Evolutionary conservation across 371 early-diverging fungal species (phyloP), one percentile per base, ranked within the genome.

Genomic region (Mucor piriformis): DNA sequence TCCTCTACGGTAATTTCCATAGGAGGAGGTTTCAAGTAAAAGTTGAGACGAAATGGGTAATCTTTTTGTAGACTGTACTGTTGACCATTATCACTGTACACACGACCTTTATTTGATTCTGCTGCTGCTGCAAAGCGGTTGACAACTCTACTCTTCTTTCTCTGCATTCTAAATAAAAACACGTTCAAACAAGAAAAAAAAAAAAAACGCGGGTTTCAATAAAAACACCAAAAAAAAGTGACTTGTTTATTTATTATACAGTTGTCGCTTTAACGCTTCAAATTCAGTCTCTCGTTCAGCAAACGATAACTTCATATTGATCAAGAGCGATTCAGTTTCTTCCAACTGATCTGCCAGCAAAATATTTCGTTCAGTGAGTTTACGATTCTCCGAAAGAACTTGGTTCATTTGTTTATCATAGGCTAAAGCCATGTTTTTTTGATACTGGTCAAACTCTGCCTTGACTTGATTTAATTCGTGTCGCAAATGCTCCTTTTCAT

Each of bases 1-100:
- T 97, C 94, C 51, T 89, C 90, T 59, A 96, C 86, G 52, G 88
- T 92, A 64, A 97, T 85, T 59, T 95, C 91, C 29, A 81, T 81
- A 49, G 79, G 75, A 18, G 92, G 90, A 12, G 95, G 90, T 3
- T 81, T 73, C 10, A 62, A 44, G 77, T 96, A 98, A 63, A 93
- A 86, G 68, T 91, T 90, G 54, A 97, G 88, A 13, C 90, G 81
- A 57, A 72, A 67, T 10, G 94, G 93, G 72, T 92, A 95, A 48
- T 70, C 67, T 16, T 54, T 37, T 37, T 63, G 55, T 13, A 72
- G 33, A 4, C 43, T 40, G 25, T 46, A 50, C 15, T 66, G 25
- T 24, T 16, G 11, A 3, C 59, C 68, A 51, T 52, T 44, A 18
- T 67, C 58, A 2, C 37, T 16, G 38, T 42, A 61, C 6, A 63